A percentile compares a stretch with the other conserved stretches of the same genome.
Evolutionary conservation across 768 basidiomycete species (phyloP).

Genomic region (Cystobasidium tubakii): DNA sequence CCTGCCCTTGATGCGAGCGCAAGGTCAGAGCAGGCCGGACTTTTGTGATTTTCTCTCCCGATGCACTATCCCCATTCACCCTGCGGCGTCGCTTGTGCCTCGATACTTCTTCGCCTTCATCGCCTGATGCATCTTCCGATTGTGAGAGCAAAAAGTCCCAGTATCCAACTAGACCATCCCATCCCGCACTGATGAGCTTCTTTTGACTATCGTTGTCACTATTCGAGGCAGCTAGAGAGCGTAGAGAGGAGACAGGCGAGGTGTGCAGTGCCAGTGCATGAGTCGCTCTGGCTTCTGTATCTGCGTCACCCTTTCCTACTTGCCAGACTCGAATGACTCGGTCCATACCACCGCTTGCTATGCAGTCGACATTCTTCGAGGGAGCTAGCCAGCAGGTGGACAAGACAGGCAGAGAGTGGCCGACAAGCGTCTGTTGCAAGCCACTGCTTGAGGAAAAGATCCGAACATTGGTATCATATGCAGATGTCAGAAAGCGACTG

Average conservation of each 20-base stretch:
- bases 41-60: slow-evolving; percentile 54
- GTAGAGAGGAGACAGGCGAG: slow-evolving; percentile 66
- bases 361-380: slow-evolving; percentile 15
- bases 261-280: slow-evolving; percentile 79
- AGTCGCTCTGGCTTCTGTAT: slow-evolving; percentile 47
- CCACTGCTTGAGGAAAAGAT: slow-evolving; percentile 67
- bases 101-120: slow-evolving; percentile 51
- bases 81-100: slow-evolving; percentile 65
- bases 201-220: not conserved
- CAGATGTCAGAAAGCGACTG: slow-evolving; percentile 57
- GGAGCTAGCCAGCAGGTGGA: slow-evolving; percentile 59
- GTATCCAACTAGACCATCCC: slow-evolving; percentile 78
- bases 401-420: slow-evolving; percentile 65
- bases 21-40: slow-evolving; percentile 65
- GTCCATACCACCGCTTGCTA: slow-evolving; percentile 64
- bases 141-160: slow-evolving; percentile 61
- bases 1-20: slow-evolving; percentile 73
- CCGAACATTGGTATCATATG: slow-evolving; percentile 73
- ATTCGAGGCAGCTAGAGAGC: slow-evolving; percentile 55
- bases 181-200: slow-evolving; percentile 72
- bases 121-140: slow-evolving; percentile 56
- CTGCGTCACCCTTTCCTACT: not conserved
- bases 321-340: slow-evolving; percentile 44
- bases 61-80: slow-evolving; percentile 52
- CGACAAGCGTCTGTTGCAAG: slow-evolving; percentile 54